Percentiles rank a stretch among this genome's conserved stretches.
Evolutionary conservation across 2,329 filamentous ascomycete species (phyloP).

Genomic region (Diaporthe ilicicola): DNA sequence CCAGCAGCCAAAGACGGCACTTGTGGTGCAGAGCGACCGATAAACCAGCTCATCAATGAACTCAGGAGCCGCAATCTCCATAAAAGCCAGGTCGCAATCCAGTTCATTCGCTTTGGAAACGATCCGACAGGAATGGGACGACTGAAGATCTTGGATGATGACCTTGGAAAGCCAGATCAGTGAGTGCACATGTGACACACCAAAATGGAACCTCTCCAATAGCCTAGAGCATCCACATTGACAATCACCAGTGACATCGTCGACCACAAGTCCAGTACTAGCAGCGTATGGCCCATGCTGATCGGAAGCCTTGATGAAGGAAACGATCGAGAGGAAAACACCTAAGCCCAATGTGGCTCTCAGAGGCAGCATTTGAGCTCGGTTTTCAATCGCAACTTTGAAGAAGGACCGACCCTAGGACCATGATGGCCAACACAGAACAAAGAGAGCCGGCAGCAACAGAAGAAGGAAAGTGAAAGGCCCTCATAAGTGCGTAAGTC

Average conservation of each 20-base stretch:
- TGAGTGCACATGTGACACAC: neutral
- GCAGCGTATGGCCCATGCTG: constrained; percentile 13
- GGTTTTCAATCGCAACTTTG: too few species aligned
- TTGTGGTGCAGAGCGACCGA: neutral
- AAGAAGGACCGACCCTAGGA: too few species aligned
- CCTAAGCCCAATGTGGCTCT: neutral
- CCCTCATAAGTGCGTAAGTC: too few species aligned
- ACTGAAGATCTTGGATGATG: neutral
- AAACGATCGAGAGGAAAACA: neutral
- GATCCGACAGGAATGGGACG: neutral
- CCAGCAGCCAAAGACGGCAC: neutral
- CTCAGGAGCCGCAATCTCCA: neutral
- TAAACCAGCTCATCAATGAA: neutral
- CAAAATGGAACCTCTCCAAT: rapidly evolving
- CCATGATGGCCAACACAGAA: too few species aligned
- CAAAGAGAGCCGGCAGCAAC: too few species aligned
- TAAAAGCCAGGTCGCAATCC: constrained; percentile 1
- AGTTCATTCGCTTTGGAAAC: constrained; percentile 14
- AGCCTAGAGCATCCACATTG: neutral
- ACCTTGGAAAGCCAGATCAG: neutral
- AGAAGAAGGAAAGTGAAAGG: too few species aligned
- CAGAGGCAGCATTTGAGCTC: too few species aligned
- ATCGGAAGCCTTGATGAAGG: constrained; percentile 19
- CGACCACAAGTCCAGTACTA: constrained; percentile 30
- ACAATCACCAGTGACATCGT: constrained; percentile 36